A percentile compares a stretch with the other conserved stretches of the same genome.
Evolutionary conservation across 1,284 basidiomycete species (phyloP).

Genomic region (Malassezia obtusa): DNA sequence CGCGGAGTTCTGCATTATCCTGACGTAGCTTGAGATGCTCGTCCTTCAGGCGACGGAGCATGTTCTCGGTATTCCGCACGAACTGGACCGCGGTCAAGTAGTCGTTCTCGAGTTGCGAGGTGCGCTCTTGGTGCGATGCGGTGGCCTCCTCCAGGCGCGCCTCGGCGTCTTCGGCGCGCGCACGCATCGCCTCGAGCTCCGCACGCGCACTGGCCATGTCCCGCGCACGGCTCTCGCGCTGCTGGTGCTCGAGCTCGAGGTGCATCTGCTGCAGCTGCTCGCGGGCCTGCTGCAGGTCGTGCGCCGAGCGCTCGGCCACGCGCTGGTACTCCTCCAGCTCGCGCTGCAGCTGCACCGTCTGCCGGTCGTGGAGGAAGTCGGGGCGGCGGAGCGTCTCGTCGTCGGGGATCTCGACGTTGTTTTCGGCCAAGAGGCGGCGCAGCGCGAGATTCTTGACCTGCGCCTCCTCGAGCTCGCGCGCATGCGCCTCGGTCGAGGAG

Average conservation of each 20-base stretch:
- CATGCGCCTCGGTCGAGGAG: not conserved
- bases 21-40: slow-evolving; percentile 46
- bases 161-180: slow-evolving; percentile 47
- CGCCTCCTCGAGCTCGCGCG: slow-evolving; percentile 61
- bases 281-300: slow-evolving; percentile 40
- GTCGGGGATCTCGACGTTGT: slow-evolving; percentile 49
- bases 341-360: slow-evolving; percentile 38
- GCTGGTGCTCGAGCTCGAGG: slow-evolving; percentile 37
- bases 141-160: slow-evolving; percentile 40
- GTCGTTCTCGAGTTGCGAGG: slow-evolving; percentile 74
- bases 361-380: slow-evolving; percentile 30
- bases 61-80: slow-evolving; percentile 88
- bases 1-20: slow-evolving; percentile 41
- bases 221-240: slow-evolving; percentile 50
- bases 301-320: slow-evolving; percentile 30
- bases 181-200: slow-evolving; percentile 68
- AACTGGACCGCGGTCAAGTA: slow-evolving; percentile 79
- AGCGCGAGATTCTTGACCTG: slow-evolving; percentile 70
- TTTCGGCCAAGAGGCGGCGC: slow-evolving; percentile 76
- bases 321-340: slow-evolving; percentile 31
- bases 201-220: slow-evolving; percentile 49
- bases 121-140: slow-evolving; percentile 42
- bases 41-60: slow-evolving; percentile 88
- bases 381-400: slow-evolving; percentile 40
- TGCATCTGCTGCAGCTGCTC: slow-evolving; percentile 39